These are phyloP conservation scores for Phyllosticta citriasiana DNA, from an alignment of 2,329 filamentous ascomycete species.

Conservation along the genomic window DNA sequence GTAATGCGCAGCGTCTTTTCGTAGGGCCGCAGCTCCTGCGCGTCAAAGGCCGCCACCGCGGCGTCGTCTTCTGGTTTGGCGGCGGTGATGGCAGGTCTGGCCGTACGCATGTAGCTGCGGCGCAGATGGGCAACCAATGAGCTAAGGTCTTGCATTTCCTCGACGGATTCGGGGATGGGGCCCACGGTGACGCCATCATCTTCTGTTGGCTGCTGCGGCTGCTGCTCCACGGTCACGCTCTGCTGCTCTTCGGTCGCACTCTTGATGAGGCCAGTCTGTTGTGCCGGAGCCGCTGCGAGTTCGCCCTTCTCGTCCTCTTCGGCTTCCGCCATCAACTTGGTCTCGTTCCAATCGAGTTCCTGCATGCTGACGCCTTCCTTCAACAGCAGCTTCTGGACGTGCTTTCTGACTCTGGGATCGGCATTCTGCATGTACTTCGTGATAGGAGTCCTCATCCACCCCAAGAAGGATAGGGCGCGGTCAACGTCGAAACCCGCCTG, in stretches of 20 bases:
- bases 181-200: not conserved
- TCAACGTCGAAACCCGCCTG: not conserved
- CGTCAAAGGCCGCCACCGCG: not conserved
- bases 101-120: not conserved
- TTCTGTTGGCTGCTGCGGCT: not conserved
- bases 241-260: not conserved
- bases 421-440: not conserved
- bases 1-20: not conserved
- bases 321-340: not conserved
- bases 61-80: not conserved
- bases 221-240: not conserved
- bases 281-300: not conserved
- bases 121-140: not conserved
- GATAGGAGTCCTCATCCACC: not conserved
- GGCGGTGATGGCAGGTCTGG: too few species aligned
- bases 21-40: not conserved
- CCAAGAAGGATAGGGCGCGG: not conserved
- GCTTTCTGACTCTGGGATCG: not conserved
- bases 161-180: not conserved
- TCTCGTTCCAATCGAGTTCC: not conserved
- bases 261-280: not conserved
- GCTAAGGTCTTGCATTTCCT: not conserved
- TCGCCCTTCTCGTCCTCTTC: not conserved
- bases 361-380: not conserved
- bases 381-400: not conserved